These are phyloP conservation scores for Psilocybe cubensis DNA, from an alignment of 768 basidiomycete species.

Conservation along the genomic window DNA sequence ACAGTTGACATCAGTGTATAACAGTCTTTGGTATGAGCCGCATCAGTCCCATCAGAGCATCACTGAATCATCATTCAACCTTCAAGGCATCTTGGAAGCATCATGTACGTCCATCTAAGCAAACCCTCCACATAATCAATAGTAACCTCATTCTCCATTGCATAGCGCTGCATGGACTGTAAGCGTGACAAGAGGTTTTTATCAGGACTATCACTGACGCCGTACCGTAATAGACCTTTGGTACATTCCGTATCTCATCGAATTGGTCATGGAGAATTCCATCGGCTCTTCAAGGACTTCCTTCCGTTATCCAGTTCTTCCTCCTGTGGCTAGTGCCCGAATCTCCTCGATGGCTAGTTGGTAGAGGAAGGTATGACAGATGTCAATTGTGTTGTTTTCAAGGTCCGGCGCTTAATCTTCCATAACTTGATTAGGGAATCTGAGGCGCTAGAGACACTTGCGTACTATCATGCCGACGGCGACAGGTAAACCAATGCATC, in stretches of 20 bases:
- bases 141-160: background rate
- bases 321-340: conserved; percentile 71
- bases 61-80: background rate
- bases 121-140: background rate
- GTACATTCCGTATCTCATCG: conserved; percentile 61
- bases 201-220: conserved; percentile 1
- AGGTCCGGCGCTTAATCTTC: no score
- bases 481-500: conserved; percentile 30
- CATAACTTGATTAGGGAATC: conserved; percentile 36
- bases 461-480: conserved; percentile 60
- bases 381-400: no score
- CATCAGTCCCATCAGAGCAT: background rate
- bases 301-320: conserved; percentile 60
- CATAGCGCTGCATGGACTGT: conserved; percentile 65
- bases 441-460: conserved; percentile 51
- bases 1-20: conserved; percentile 26
- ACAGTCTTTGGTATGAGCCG: conserved; percentile 24
- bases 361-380: conserved; percentile 62
- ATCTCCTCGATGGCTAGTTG: conserved; percentile 59
- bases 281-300: conserved; percentile 63
- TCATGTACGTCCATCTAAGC: conserved; percentile 49
- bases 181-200: background rate
- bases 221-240: conserved; percentile 60
- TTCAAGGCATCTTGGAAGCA: conserved; percentile 59
- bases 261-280: conserved; percentile 78